phyloP scores from a whole-genome alignment of 441 rosid species.

The California macrophylla region DNA sequence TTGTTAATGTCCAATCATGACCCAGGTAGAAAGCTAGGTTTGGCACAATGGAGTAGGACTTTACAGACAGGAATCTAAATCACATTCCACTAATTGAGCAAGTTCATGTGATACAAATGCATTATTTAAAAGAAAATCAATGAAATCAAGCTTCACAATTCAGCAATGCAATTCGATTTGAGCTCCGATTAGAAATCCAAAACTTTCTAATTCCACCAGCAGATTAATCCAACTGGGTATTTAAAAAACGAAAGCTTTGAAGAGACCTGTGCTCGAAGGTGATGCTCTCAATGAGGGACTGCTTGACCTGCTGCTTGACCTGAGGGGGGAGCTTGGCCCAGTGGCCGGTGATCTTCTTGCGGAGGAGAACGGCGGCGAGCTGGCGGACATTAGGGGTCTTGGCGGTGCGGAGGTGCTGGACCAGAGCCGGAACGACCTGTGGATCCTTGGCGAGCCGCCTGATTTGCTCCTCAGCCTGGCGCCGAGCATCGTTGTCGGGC shows the following conservation, averaged over 20 bases:
- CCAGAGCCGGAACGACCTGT: slow-evolving; percentile 90
- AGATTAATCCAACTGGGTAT: background rate
- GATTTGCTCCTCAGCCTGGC: slow-evolving; percentile 98
- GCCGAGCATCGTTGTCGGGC: slow-evolving; percentile 98
- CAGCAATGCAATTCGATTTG: background rate
- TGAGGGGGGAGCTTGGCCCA: slow-evolving; percentile 93
- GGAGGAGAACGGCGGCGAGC: slow-evolving; percentile 96
- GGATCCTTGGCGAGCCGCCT: slow-evolving; percentile 93
- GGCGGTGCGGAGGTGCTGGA: slow-evolving; percentile 97
- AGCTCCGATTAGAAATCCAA: background rate
- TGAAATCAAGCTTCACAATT: background rate
- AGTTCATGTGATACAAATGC: background rate
- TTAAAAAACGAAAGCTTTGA: background rate
- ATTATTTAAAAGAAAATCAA: too few relatives aligned
- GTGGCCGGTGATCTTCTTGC: slow-evolving; percentile 97
- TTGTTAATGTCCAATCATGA: background rate
- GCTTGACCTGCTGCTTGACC: slow-evolving; percentile 71
- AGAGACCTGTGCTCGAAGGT: slow-evolving; percentile 89
- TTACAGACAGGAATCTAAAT: background rate
- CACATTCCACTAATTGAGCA: too few relatives aligned
- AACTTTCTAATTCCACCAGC: background rate
- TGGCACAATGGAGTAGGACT: background rate
- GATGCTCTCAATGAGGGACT: slow-evolving; percentile 86
- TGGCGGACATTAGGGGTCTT: slow-evolving; percentile 98
- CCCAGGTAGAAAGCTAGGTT: background rate